Evolutionary conservation across 495 filamentous ascomycete species (phyloP).

Genomic region (Barbatosphaeria neglecta): DNA sequence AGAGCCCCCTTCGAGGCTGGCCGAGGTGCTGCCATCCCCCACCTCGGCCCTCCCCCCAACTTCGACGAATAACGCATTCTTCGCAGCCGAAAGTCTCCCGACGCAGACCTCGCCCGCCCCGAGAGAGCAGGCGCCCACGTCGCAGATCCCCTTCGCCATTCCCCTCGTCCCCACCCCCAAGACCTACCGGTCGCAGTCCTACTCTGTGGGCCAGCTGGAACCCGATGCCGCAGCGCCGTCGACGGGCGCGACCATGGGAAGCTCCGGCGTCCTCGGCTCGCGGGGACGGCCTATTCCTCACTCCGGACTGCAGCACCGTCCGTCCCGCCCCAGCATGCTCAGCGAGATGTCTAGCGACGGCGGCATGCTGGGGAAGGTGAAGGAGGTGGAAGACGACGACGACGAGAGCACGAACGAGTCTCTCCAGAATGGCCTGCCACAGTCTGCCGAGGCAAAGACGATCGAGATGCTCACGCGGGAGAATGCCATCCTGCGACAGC

Average conservation of each 20-base stretch:
- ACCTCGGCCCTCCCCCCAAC: slow-evolving; percentile 51
- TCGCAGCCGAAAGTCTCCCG: slow-evolving; percentile 23
- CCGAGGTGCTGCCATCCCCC: slow-evolving; percentile 67
- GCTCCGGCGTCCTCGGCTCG: slow-evolving; percentile 30
- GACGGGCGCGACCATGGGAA: slow-evolving; percentile 20
- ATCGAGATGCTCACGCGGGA: slow-evolving; percentile 65
- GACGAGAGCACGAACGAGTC: slow-evolving; percentile 58
- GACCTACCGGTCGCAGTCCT: slow-evolving; percentile 90
- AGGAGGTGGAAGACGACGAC: slow-evolving; percentile 74
- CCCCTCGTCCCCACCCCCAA: slow-evolving; percentile 85
- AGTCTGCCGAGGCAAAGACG: slow-evolving; percentile 49
- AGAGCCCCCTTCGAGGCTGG: slow-evolving; percentile 59
- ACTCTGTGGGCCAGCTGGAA: slow-evolving; percentile 88
- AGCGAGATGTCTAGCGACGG: slow-evolving; percentile 67
- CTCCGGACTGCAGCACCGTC: slow-evolving; percentile 64
- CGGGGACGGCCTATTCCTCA: slow-evolving; percentile 44
- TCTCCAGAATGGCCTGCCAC: slow-evolving; percentile 37
- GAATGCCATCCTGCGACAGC: slow-evolving; percentile 59
- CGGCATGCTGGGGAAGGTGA: slow-evolving; percentile 60
- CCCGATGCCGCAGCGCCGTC: slow-evolving; percentile 45
- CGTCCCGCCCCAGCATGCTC: slow-evolving; percentile 75
- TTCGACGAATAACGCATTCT: slow-evolving; percentile 31
- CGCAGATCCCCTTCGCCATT: slow-evolving; percentile 79
- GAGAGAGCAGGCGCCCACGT: slow-evolving; percentile 31
- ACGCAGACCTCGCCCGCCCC: slow-evolving; percentile 30